These are phyloP conservation scores for Vitis riparia DNA, from an alignment of 164 flowering plant genomes.

Conservation along the genomic window DNA sequence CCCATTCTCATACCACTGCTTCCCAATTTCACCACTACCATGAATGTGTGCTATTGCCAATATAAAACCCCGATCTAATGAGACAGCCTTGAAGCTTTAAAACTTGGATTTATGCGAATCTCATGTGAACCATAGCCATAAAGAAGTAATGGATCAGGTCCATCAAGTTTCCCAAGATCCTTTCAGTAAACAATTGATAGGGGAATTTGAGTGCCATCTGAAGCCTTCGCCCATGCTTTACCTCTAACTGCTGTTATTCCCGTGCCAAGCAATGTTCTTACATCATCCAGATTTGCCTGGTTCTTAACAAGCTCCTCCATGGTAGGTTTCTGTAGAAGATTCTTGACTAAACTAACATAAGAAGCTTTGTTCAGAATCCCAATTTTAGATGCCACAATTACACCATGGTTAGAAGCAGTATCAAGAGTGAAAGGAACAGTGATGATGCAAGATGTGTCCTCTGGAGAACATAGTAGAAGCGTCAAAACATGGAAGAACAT, in stretches of 20 bases:
- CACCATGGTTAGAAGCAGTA: constrained; percentile 96
- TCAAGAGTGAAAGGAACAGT: constrained; percentile 98
- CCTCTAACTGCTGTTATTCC: constrained; percentile 94
- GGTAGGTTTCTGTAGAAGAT: constrained; percentile 90
- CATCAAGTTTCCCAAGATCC: constrained; percentile 77
- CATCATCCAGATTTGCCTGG: constrained; percentile 83
- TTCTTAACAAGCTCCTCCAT: constrained; percentile 66
- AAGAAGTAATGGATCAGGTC: constrained; percentile 79
- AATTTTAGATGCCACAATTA: constrained; percentile 76
- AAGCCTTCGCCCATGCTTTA: constrained; percentile 84
- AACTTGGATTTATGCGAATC: constrained; percentile 71
- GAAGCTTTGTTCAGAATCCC: constrained; percentile 29
- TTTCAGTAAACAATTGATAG: constrained; percentile 66
- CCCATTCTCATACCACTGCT: constrained; percentile 96
- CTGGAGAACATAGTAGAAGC: constrained; percentile 78
- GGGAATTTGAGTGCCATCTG: constrained; percentile 82
- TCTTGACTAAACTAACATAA: constrained; percentile 63
- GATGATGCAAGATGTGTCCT: constrained; percentile 76
- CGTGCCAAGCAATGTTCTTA: constrained; percentile 91
- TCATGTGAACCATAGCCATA: constrained; percentile 97
- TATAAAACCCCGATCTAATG: constrained; percentile 79
- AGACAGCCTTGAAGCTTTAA: constrained; percentile 73
- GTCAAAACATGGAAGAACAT: constrained; percentile 98
- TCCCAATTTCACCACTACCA: constrained; percentile 99
- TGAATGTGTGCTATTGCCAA: constrained; percentile 89